A percentile compares a stretch with the other conserved stretches of the same genome.
Evolutionary conservation across 1,139 yeast species (phyloP).

Genomic region (Taphrina wiesneri): DNA sequence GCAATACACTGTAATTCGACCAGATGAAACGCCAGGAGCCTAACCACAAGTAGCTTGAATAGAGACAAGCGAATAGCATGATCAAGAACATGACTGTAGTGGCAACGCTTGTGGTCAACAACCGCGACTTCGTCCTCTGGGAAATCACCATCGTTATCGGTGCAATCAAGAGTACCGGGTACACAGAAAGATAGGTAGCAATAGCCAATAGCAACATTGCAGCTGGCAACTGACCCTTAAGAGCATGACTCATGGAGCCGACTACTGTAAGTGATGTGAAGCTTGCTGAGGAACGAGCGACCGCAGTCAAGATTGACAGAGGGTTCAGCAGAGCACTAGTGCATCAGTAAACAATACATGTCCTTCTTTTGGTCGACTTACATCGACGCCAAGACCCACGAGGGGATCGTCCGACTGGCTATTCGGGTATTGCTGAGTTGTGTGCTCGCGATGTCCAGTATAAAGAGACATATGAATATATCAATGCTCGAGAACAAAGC

Average conservation of each 20-base stretch:
- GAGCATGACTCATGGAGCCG: slow-evolving; percentile 55
- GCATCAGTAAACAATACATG: slow-evolving; percentile 46
- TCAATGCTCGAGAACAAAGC: slow-evolving; percentile 51
- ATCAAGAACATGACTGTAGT: not conserved
- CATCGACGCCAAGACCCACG: slow-evolving; percentile 38
- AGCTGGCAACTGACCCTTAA: slow-evolving; percentile 49
- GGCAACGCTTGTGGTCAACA: slow-evolving; percentile 39
- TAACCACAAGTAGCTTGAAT: slow-evolving; percentile 9
- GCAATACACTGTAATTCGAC: slow-evolving; percentile 43
- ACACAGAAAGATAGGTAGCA: slow-evolving; percentile 65
- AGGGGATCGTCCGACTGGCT: slow-evolving; percentile 32
- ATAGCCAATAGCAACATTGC: slow-evolving; percentile 60
- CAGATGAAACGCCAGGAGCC: slow-evolving; percentile 25
- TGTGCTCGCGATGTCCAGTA: slow-evolving; percentile 52
- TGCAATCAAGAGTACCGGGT: slow-evolving; percentile 58
- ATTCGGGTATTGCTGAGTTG: slow-evolving; percentile 43
- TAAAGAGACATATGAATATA: slow-evolving; percentile 48
- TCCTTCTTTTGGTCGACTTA: slow-evolving; percentile 39
- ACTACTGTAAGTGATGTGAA: slow-evolving; percentile 62
- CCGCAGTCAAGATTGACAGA: slow-evolving; percentile 62
- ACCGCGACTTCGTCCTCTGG: slow-evolving; percentile 35
- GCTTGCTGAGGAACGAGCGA: slow-evolving; percentile 67
- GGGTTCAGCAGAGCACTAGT: slow-evolving; percentile 80
- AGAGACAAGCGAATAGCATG: slow-evolving; percentile 13
- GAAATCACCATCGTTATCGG: slow-evolving; percentile 51